Evolutionary conservation across 148 eudicot species (phyloP), one percentile per base, ranked within the genome.

Genomic region (Mesembryanthemum crystallinum): DNA sequence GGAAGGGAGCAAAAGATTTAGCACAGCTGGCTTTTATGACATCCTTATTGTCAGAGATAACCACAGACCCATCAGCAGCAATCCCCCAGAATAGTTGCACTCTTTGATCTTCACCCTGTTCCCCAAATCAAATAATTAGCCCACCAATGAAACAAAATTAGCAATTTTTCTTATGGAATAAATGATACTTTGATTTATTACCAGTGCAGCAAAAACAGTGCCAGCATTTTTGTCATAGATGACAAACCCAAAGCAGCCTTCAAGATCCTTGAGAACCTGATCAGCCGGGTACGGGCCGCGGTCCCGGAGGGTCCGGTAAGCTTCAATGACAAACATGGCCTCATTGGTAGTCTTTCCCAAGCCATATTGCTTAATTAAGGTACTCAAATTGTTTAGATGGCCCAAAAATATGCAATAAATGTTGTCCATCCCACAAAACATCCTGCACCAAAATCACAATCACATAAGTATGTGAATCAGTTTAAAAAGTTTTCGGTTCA

Each of bases 1-100:
- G 98, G 61, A 93, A 93, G 18, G 98, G 94, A 30, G 97, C 98
- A 88, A 87, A 93, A 11, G 98, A 93, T 78, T 93, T 91, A 24
- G 87, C 89, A 81, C 98, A 93, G 74, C 97, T 83, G 42, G 88
- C 86, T 80, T 93, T 93, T 0, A 93, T 86, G 33, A 85, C 82
- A 77, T 76, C 84, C 75, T 85, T 71, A 73, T 84, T 81, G 49
- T 93, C 97, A 74, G 92, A 89, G 5, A 93, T 85, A 64, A 91
- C 89, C 4, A 88, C 89, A 54, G 97, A 91, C 6, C 89, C 94
- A 91, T 91, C 97, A 68, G 86, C 85, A 23, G 94, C 89, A 69
- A 93, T 82, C 3, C 98, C 98, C 98, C 98, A 93, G 49, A 64
- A 88, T 1, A 93, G 78, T 79, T 87, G 84, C 84, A 91, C 86